phyloP scores from a whole-genome alignment of 768 basidiomycete species.

The Sarcodon aspratus region DNA sequence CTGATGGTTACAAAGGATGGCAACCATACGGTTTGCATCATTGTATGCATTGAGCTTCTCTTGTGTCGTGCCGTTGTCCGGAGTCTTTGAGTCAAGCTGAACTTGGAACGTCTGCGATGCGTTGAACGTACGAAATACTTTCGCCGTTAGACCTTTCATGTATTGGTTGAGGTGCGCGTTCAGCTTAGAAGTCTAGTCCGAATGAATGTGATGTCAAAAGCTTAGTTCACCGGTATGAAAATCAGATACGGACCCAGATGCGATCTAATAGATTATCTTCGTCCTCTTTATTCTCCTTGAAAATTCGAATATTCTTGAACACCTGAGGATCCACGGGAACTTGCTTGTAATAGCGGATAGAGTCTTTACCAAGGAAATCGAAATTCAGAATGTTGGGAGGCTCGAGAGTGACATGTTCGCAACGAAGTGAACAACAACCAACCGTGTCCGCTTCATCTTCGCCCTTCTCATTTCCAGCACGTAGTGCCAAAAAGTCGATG shows the following conservation, averaged over 20 bases:
- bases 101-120: slow-evolving; percentile 94
- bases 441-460: slow-evolving; percentile 99
- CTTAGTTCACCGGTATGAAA: slow-evolving; percentile 9
- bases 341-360: slow-evolving; percentile 91
- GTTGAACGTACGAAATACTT: slow-evolving; percentile 99
- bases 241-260: slow-evolving; percentile 56
- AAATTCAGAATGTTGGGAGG: slow-evolving; percentile 83
- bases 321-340: slow-evolving; percentile 86
- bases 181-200: slow-evolving; percentile 59
- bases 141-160: slow-evolving; percentile 97
- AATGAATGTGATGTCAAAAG: background rate
- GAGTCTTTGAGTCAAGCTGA: slow-evolving; percentile 69
- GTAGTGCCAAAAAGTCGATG: slow-evolving; percentile 92
- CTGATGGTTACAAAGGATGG: slow-evolving; percentile 99
- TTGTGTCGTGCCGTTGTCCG: slow-evolving; percentile 63
- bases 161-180: slow-evolving; percentile 90
- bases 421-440: slow-evolving; percentile 95
- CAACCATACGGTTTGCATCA: slow-evolving; percentile 92
- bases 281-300: slow-evolving; percentile 87
- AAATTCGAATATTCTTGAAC: slow-evolving; percentile 96
- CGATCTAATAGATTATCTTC: slow-evolving; percentile 91
- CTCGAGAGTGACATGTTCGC: slow-evolving; percentile 90
- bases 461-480: slow-evolving; percentile 99
- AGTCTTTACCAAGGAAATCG: slow-evolving; percentile 99
- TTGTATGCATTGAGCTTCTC: slow-evolving; percentile 98